phyloP scores from a whole-genome alignment of 2,329 filamentous ascomycete genomes.

The Cercospora canescens region DNA sequence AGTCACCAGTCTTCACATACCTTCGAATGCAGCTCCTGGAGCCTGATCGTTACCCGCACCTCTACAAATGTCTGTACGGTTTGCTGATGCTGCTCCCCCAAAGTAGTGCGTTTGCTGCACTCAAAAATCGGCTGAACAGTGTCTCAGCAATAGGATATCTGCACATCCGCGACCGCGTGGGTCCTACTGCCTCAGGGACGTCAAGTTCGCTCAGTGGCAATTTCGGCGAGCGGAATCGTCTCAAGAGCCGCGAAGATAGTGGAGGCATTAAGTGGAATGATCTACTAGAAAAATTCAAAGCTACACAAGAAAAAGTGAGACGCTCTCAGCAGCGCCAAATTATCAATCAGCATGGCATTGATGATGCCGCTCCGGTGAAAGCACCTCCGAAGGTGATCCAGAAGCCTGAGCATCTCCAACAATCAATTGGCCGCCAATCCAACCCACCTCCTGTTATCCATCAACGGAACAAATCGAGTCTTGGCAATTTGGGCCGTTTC shows the following conservation, averaged over 20 bases:
- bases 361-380: conserved; percentile 27
- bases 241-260: conserved; percentile 70
- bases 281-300: conserved; percentile 89
- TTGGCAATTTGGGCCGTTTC: conserved; percentile 37
- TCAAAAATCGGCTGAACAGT: conserved; percentile 95
- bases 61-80: conserved; percentile 90
- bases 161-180: conserved; percentile 58
- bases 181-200: conserved; percentile 30
- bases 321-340: conserved; percentile 57
- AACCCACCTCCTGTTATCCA: conserved; percentile 19
- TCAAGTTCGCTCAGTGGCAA: conserved; percentile 38
- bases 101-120: conserved; percentile 91
- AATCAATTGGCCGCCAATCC: conserved; percentile 21
- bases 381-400: conserved; percentile 11
- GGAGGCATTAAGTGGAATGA: conserved; percentile 80
- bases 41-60: conserved; percentile 88
- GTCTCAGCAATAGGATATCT: conserved; percentile 96
- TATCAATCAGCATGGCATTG: conserved; percentile 27
- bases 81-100: conserved; percentile 98
- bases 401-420: conserved; percentile 4
- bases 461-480: conserved; percentile 39
- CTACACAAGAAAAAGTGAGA: conserved; percentile 82
- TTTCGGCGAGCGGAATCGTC: conserved; percentile 63
- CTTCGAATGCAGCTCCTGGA: conserved; percentile 92
- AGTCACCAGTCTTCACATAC: conserved; percentile 97